These are phyloP conservation scores for Solanum hybrid DNA, from an alignment of 305 asterid species.

Conservation along the genomic window DNA sequence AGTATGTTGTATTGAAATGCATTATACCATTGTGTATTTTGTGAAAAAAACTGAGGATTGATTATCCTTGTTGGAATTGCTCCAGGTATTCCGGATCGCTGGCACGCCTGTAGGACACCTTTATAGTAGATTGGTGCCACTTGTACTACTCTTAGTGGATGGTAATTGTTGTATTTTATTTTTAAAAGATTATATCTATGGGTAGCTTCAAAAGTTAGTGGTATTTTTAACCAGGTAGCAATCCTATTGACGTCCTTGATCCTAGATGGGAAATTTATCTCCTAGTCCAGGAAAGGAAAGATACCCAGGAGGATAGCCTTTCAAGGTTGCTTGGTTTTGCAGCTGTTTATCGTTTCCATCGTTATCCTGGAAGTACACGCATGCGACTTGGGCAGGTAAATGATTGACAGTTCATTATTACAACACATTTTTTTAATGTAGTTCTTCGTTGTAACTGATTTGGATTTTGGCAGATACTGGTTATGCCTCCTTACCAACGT, in stretches of 20 bases:
- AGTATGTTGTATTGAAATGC: background rate
- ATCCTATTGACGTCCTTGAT: slow-evolving; percentile 79
- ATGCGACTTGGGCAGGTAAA: slow-evolving; percentile 86
- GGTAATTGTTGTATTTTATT: slow-evolving; percentile 37
- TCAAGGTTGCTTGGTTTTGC: slow-evolving; percentile 56
- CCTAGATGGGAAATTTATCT: slow-evolving; percentile 79
- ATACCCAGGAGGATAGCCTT: slow-evolving; percentile 25
- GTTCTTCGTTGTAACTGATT: background rate
- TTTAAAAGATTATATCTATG: background rate
- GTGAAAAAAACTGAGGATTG: background rate
- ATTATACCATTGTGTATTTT: background rate
- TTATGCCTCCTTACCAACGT: slow-evolving; percentile 70
- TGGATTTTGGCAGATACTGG: slow-evolving; percentile 52
- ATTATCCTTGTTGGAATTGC: background rate
- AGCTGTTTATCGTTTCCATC: slow-evolving; percentile 66
- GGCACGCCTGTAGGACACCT: slow-evolving; percentile 61
- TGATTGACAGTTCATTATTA: background rate
- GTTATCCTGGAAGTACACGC: slow-evolving; percentile 56
- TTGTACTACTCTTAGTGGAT: slow-evolving; percentile 83
- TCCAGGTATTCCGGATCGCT: slow-evolving; percentile 56
- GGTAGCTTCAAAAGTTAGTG: background rate
- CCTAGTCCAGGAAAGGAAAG: slow-evolving; percentile 29
- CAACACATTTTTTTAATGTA: background rate
- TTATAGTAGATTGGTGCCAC: slow-evolving; percentile 76
- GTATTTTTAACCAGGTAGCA: slow-evolving; percentile 62